Evolutionary conservation across 2,329 filamentous ascomycete genomes (phyloP).

Genomic region (Zymoseptoria tritici): DNA sequence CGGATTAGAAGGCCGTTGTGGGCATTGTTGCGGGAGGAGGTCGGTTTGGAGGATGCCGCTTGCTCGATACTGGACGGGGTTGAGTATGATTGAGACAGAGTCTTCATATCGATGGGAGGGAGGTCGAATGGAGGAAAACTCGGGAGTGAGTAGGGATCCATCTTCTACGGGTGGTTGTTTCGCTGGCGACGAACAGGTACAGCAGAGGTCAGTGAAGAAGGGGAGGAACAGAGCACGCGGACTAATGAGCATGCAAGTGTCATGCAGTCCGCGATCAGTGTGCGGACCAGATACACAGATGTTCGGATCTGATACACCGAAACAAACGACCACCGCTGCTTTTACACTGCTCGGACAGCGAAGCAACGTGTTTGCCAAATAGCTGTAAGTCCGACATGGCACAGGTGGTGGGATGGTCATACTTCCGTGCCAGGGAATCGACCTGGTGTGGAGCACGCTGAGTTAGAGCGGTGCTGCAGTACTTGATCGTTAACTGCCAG

Average conservation of each 20-base stretch:
- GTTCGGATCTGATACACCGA: neutral
- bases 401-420: neutral
- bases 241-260: too few species aligned
- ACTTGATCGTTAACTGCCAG: neutral
- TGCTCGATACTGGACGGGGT: neutral
- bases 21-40: neutral
- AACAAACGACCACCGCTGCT: neutral
- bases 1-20: constrained; percentile 43
- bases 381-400: neutral
- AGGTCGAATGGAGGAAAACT: neutral
- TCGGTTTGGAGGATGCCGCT: neutral
- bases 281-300: neutral
- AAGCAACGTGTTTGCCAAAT: neutral
- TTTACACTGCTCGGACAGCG: neutral
- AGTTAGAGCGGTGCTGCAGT: neutral
- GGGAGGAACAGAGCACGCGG: too few species aligned
- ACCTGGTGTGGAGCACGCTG: neutral
- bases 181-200: too few species aligned
- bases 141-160: neutral
- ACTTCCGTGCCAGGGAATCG: neutral
- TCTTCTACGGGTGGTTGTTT: neutral
- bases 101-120: neutral
- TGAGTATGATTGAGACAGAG: neutral
- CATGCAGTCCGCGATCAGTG: neutral
- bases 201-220: too few species aligned